Evolutionary conservation across 352 stramenopile species (phyloP).

Genomic region (Globisporangium parvum): DNA sequence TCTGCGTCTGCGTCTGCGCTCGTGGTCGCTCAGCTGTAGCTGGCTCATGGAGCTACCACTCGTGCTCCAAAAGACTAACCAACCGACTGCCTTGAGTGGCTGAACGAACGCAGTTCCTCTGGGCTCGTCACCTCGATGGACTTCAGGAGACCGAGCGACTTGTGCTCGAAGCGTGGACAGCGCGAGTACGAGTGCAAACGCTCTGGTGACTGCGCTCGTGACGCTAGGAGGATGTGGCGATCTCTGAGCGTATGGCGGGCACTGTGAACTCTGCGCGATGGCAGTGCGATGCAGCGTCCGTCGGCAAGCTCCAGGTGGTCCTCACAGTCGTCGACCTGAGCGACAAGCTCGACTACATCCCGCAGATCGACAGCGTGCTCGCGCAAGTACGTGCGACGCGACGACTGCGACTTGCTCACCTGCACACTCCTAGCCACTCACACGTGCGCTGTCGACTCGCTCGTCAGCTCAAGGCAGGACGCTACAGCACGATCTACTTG

Average conservation of each 20-base stretch:
- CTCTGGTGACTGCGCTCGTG: neutral
- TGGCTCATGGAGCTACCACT: no score
- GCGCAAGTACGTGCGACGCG: slow-evolving; percentile 12
- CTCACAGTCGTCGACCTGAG: slow-evolving; percentile 41
- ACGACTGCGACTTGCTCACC: no score
- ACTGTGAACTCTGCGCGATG: neutral
- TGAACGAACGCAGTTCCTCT: slow-evolving; percentile 31
- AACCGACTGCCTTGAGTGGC: no score
- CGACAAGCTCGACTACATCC: slow-evolving; percentile 32
- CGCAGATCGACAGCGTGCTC: slow-evolving; percentile 43
- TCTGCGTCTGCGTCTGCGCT: no score
- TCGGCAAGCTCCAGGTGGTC: slow-evolving; percentile 25
- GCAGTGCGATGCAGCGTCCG: slow-evolving; percentile 1
- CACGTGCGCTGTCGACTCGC: no score
- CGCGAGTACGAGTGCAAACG: slow-evolving; percentile 4
- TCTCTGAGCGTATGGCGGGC: neutral
- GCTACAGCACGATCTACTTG: slow-evolving; percentile 45
- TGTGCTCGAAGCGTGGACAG: slow-evolving; percentile 25
- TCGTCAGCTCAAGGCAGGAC: neutral
- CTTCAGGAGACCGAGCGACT: slow-evolving; percentile 52
- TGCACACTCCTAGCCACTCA: no score
- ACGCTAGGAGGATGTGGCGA: neutral
- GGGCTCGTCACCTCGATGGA: slow-evolving; percentile 39
- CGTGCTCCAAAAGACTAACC: no score
- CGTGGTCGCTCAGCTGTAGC: no score